Base-by-base conservation (phyloP, 805 yeast species). In the Saccharomyces kudriavzevii region DNA sequence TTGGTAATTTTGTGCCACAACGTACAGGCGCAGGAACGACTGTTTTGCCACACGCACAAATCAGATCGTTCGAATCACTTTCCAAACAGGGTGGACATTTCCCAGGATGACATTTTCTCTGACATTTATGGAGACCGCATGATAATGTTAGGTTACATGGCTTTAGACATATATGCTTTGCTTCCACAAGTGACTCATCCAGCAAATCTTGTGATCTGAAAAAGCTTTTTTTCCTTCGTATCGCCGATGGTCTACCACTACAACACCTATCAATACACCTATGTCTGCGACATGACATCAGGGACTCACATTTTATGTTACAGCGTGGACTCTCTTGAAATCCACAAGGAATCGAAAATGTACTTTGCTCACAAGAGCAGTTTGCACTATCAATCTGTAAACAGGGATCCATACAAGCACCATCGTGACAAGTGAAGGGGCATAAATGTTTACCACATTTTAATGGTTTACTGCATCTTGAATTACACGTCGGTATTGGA, bases 21-120 rank as follows among this genome's bases (percentile, higher is more conserved):
- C 96, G 73, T 9, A 88, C 89, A 0, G 96, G 96, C 0, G 96
- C 96, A 22, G 76, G 77, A 5, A 89, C 75, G 2, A 86, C 77
- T 0, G 96, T 89, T 57, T 77, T 75, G 2, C 96, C 96, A 73
- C 96, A 89, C 49, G 84, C 78, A 64, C 96, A 89, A 2, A 82
- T 79, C 59, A 87, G 71, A 65, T 89, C 96, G 20, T 87, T 89
- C 45, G 83, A 80, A n/a, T 86, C 78, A 4, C 92, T 84, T 62
- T 88, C 95, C 49, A 87, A 66, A 66, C 96, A 89, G 11, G 90
- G 86, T 3, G 82, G 79, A 69, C 96, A 89, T 2, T 85, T 78
- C 0, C 96, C 96, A 13, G 80, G 72, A 67, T 89, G 96, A 61
- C 96, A 89, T 25, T 83, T 77, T 58, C 83, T 79, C 47, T 76